Evolutionary conservation across 2,329 filamentous ascomycete genomes (phyloP).

Genomic region (Microdochium trichocladiopsis): DNA sequence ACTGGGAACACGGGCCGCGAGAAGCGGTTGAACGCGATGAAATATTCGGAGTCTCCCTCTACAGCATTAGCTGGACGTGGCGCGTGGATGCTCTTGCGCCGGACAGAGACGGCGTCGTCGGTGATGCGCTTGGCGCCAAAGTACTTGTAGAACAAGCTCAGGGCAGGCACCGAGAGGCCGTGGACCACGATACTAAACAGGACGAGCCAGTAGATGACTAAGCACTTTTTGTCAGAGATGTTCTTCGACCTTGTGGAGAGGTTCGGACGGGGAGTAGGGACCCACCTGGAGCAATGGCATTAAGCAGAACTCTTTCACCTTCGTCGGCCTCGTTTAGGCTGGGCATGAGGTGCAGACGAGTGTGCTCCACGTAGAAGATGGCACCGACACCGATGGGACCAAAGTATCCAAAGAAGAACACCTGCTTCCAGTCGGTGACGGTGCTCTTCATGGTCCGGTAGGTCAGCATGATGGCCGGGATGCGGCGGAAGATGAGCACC

Average conservation of each 20-base stretch:
- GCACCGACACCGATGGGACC: constrained; percentile 73
- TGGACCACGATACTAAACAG: constrained; percentile 33
- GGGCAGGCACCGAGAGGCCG: constrained; percentile 35
- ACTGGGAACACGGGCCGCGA: constrained; percentile 17
- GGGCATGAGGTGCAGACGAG: constrained; percentile 30
- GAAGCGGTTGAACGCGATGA: constrained; percentile 39
- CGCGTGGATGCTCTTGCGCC: constrained; percentile 24
- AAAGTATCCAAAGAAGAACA: constrained; percentile 60
- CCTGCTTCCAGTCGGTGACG: constrained; percentile 47
- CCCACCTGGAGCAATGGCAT: too few relatives aligned
- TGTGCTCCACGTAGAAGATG: constrained; percentile 61
- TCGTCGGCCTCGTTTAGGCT: constrained; percentile 22
- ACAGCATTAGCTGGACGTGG: constrained; percentile 29
- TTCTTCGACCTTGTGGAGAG: too few relatives aligned
- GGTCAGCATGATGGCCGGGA: constrained; percentile 44
- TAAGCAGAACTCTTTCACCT: constrained; percentile 25
- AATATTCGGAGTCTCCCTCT: constrained; percentile 21
- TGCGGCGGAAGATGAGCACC: constrained; percentile 46
- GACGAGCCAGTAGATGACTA: constrained; percentile 9
- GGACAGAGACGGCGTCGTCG: constrained; percentile 29
- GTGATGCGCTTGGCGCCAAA: constrained; percentile 29
- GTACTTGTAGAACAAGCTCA: constrained; percentile 27
- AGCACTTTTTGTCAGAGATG: too few relatives aligned
- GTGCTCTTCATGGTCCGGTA: constrained; percentile 49
- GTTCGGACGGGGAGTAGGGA: too few relatives aligned